A percentile compares a stretch with the other conserved stretches of the same genome.
These are phyloP conservation scores for Leptographium galeiforme DNA, from an alignment of 2,329 filamentous ascomycete genomes.

Conservation along the genomic window DNA sequence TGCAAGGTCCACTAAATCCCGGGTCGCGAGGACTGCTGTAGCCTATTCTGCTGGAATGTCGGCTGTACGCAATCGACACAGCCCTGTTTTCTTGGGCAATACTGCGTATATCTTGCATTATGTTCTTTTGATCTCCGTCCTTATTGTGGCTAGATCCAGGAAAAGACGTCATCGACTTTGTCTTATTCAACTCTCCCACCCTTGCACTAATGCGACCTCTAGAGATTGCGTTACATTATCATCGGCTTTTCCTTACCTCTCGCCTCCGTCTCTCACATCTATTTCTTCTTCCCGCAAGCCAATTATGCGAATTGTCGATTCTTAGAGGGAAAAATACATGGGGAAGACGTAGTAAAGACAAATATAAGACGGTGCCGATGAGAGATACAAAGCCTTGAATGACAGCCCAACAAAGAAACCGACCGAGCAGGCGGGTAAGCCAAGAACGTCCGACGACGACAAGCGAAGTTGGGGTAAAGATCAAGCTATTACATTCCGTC, in stretches of 20 bases:
- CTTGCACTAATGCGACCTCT: too few relatives aligned
- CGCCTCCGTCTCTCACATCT: too few relatives aligned
- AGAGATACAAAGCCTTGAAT: not conserved
- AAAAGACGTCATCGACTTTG: too few relatives aligned
- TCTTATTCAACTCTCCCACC: too few relatives aligned
- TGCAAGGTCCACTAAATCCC: not conserved
- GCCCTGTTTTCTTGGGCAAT: too few relatives aligned
- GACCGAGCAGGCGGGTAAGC: too few relatives aligned
- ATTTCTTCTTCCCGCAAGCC: not conserved
- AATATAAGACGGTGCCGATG: not conserved
- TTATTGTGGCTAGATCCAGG: too few relatives aligned
- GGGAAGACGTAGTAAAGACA: not conserved
- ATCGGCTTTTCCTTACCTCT: too few relatives aligned
- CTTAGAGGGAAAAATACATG: not conserved
- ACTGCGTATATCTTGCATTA: too few relatives aligned
- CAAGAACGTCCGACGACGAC: not conserved
- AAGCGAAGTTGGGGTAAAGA: not conserved
- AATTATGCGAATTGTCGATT: not conserved
- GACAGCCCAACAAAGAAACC: not conserved
- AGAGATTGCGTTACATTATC: too few relatives aligned
- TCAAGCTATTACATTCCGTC: constrained; percentile 66
- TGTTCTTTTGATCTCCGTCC: too few relatives aligned
- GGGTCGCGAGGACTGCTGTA: not conserved
- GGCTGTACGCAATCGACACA: not conserved
- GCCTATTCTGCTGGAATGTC: not conserved